Conservation (phyloP, 805 yeast genomes). For the Metschnikowia kofuensis region DNA sequence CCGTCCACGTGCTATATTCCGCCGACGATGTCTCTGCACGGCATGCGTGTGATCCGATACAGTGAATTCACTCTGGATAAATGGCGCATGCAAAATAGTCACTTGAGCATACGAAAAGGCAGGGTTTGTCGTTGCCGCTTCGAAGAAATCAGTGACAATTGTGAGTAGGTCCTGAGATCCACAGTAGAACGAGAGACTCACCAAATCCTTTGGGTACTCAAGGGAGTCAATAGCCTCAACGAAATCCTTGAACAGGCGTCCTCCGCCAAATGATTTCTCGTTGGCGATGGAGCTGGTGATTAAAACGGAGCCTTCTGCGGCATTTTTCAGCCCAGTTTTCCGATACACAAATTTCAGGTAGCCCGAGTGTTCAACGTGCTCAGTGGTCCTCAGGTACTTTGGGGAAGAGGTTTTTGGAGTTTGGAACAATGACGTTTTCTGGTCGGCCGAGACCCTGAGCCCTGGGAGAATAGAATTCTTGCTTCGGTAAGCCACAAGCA, state of each 20-base stretch:
- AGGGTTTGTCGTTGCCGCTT: conserved; percentile 1
- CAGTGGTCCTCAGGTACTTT: background rate
- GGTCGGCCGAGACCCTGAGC: background rate
- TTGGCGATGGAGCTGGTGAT: conserved; percentile 27
- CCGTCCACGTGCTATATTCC: conserved; percentile 37
- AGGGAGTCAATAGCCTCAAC: conserved; percentile 27
- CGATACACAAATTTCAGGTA: conserved; percentile 1
- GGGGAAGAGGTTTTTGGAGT: background rate
- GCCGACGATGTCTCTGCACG: conserved; percentile 33
- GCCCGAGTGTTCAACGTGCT: background rate
- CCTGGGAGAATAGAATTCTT: background rate
- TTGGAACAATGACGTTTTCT: conserved; percentile 3
- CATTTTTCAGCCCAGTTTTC: background rate
- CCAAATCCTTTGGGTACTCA: conserved; percentile 19
- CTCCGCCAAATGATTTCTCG: conserved; percentile 34
- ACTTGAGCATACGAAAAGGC: conserved; percentile 9
- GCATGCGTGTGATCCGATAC: conserved; percentile 9
- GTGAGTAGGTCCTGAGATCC: conserved; percentile 28
- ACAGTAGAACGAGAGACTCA: conserved; percentile 30
- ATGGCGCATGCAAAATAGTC: conserved; percentile 14
- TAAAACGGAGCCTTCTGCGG: conserved; percentile 9
- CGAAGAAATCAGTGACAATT: conserved; percentile 20
- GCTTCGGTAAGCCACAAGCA: background rate
- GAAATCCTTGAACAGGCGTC: conserved; percentile 30
- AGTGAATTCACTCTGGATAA: conserved; percentile 11